A percentile compares a stretch with the other conserved stretches of the same genome.
Conservation (phyloP, 139 green algal species). For the Gonium pectorale region DNA sequence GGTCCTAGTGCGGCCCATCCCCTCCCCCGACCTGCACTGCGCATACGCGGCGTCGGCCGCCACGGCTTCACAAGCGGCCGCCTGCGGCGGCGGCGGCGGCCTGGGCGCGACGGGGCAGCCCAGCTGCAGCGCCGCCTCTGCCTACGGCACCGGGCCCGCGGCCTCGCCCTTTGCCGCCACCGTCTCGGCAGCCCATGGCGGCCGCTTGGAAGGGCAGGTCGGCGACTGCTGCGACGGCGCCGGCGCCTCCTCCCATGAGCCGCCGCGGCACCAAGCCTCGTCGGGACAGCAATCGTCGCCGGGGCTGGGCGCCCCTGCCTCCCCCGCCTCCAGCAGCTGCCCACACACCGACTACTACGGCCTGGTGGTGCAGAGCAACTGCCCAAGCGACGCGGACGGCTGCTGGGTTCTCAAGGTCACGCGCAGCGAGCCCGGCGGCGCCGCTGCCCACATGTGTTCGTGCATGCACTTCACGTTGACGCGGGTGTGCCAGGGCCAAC, state of each 20-base stretch:
- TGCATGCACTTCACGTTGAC: constrained; percentile 52
- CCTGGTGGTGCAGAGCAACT: constrained; percentile 38
- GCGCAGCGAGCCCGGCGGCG: not conserved
- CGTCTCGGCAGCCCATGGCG: not conserved
- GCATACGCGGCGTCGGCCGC: not conserved
- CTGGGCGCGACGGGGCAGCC: too few species aligned
- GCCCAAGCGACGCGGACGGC: constrained; percentile 12
- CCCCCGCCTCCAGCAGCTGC: not conserved
- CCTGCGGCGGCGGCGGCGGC: too few species aligned
- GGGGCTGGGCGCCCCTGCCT: not conserved
- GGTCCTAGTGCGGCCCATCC: constrained; percentile 38
- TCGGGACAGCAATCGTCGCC: not conserved
- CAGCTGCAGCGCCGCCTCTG: not conserved
- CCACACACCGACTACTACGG: constrained; percentile 33
- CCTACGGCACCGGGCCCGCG: not conserved
- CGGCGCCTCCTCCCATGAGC: not conserved
- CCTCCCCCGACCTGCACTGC: constrained; percentile 8
- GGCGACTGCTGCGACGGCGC: constrained; percentile 18
- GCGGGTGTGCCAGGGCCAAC: constrained; percentile 17
- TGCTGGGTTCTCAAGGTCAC: constrained; percentile 53
- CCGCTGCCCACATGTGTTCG: not conserved
- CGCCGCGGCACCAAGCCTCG: too few species aligned
- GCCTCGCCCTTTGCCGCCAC: too few species aligned
- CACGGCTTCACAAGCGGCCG: too few species aligned
- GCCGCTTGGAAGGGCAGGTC: not conserved